A percentile compares a stretch with the other conserved stretches of the same genome.
Evolutionary conservation across 1,284 basidiomycete species (phyloP).

Genomic region (Sporisorium scitamineum): DNA sequence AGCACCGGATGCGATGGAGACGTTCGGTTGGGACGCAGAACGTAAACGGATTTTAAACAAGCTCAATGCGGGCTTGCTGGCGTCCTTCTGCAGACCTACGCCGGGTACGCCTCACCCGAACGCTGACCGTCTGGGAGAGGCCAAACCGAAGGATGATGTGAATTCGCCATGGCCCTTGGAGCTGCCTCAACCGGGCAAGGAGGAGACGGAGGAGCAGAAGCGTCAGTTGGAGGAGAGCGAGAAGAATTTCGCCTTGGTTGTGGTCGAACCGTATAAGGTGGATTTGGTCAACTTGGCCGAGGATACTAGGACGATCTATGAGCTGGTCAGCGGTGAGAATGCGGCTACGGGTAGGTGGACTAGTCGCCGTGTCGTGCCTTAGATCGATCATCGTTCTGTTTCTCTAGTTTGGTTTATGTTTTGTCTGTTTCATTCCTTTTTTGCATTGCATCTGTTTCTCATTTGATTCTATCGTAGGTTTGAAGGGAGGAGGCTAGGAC

Average conservation of each 20-base stretch:
- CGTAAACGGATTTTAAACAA: slow-evolving; percentile 68
- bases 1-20: slow-evolving; percentile 27
- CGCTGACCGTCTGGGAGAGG: slow-evolving; percentile 12
- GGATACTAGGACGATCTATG: slow-evolving; percentile 63
- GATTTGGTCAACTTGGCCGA: slow-evolving; percentile 66
- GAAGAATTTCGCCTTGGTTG: slow-evolving; percentile 65
- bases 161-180: slow-evolving; percentile 60
- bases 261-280: slow-evolving; percentile 67
- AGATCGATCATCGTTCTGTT: too few species aligned
- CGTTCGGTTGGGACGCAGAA: slow-evolving; percentile 69
- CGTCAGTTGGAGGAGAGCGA: slow-evolving; percentile 56
- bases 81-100: slow-evolving; percentile 68
- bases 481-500: too few species aligned
- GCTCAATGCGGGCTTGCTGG: slow-evolving; percentile 67
- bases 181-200: slow-evolving; percentile 60
- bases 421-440: not conserved
- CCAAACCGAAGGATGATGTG: slow-evolving; percentile 37
- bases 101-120: slow-evolving; percentile 65
- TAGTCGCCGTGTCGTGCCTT: slow-evolving; percentile 64
- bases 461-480: not conserved
- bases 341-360: slow-evolving; percentile 56
- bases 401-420: not conserved
- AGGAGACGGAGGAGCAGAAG: slow-evolving; percentile 64
- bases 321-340: slow-evolving; percentile 32
- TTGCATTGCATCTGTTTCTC: slow-evolving; percentile 2